Evolutionary conservation across 495 filamentous ascomycete genomes (phyloP).

Genomic region (Xylaria nigripes): DNA sequence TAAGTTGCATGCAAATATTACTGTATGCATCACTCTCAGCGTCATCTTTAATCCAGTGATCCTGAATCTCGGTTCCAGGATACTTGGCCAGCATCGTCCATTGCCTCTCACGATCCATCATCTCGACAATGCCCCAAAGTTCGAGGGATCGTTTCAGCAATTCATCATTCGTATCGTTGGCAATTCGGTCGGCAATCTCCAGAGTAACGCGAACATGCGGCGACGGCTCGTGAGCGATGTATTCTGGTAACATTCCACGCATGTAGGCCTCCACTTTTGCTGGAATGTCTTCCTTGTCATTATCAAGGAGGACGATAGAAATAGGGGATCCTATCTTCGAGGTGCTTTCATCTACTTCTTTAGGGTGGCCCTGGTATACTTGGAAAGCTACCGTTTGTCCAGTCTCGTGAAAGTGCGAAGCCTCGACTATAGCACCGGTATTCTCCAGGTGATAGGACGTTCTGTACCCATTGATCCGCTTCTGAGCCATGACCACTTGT

Average conservation of each 20-base stretch:
- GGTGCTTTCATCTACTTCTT: constrained; percentile 26
- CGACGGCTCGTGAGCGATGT: constrained; percentile 59
- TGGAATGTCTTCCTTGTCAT: constrained; percentile 58
- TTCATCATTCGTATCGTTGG: constrained; percentile 49
- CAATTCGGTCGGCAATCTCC: constrained; percentile 47
- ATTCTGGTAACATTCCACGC: constrained; percentile 51
- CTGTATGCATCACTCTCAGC: constrained; percentile 38
- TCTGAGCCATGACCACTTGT: constrained; percentile 59
- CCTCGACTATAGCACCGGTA: constrained; percentile 56
- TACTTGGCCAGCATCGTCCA: constrained; percentile 52
- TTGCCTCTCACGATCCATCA: constrained; percentile 58
- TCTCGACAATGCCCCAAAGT: constrained; percentile 67
- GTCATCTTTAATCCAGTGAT: constrained; percentile 31
- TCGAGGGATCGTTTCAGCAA: constrained; percentile 61
- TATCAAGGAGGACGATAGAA: constrained; percentile 49
- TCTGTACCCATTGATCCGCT: constrained; percentile 53
- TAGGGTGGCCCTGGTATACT: constrained; percentile 43
- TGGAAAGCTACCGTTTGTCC: constrained; percentile 45
- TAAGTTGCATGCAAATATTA: constrained; percentile 59
- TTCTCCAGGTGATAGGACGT: constrained; percentile 48
- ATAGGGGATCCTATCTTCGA: constrained; percentile 1
- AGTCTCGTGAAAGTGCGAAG: constrained; percentile 57
- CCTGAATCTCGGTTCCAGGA: constrained; percentile 20
- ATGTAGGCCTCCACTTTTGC: constrained; percentile 63
- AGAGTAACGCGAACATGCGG: constrained; percentile 61